phyloP scores from a whole-genome alignment of 805 yeast species.

The Spathaspora passalidarum region DNA sequence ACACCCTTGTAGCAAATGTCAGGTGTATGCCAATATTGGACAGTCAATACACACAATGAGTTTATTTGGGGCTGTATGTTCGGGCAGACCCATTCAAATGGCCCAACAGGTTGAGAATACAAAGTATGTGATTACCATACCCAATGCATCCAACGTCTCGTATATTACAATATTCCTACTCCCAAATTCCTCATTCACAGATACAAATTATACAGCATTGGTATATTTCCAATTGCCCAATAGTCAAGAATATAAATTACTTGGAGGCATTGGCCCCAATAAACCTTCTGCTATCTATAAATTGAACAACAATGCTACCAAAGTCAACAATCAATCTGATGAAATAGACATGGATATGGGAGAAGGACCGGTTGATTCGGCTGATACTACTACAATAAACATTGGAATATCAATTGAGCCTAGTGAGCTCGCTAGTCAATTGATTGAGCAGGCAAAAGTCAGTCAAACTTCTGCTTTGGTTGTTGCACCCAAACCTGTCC shows the following conservation, averaged over 20 bases:
- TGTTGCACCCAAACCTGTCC: conserved; percentile 13
- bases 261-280: conserved; percentile 57
- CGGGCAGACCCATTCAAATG: conserved; percentile 59
- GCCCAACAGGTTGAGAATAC: conserved; percentile 67
- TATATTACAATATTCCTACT: conserved; percentile 82
- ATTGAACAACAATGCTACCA: conserved; percentile 46
- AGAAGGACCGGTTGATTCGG: conserved; percentile 27
- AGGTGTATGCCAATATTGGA: too few species aligned
- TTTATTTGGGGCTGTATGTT: conserved; percentile 77
- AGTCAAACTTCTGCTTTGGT: conserved; percentile 17
- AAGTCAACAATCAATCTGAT: conserved; percentile 36
- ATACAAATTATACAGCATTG: conserved; percentile 72
- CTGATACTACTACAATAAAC: conserved; percentile 28
- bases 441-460: conserved; percentile 44
- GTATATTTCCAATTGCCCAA: conserved; percentile 83
- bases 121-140: conserved; percentile 63
- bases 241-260: conserved; percentile 55
- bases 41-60: conserved; percentile 1
- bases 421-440: conserved; percentile 57
- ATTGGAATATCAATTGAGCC: conserved; percentile 95
- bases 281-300: conserved; percentile 94
- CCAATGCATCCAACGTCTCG: conserved; percentile 63
- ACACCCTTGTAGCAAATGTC: background rate
- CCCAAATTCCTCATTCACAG: conserved; percentile 69
- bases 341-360: conserved; percentile 40